Conservation (phyloP, 169 alveolate species). For the Prorocentrum cordatum region DNA sequence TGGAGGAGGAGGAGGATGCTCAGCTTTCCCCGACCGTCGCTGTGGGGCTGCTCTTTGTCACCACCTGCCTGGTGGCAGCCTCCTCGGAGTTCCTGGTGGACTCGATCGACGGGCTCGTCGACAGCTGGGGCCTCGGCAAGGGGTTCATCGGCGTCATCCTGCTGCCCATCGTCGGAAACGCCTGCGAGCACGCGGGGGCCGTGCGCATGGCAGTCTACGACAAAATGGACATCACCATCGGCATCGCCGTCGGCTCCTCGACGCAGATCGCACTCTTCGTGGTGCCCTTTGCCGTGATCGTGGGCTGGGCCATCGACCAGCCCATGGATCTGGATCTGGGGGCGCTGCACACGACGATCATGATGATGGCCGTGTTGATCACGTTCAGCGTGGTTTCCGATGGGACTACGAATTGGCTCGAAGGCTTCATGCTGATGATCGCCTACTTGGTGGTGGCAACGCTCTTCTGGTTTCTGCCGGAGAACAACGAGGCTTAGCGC, state of each 20-base stretch:
- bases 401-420: conserved; percentile 84
- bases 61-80: conserved; percentile 20
- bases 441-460: conserved; percentile 81
- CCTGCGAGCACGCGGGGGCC: not conserved
- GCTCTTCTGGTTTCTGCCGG: conserved; percentile 74
- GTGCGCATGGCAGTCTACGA: conserved; percentile 50
- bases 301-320: conserved; percentile 80
- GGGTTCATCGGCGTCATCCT: conserved; percentile 82
- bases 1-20: conserved; percentile 36
- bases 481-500: too few species aligned
- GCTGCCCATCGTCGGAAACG: conserved; percentile 81
- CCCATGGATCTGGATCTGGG: conserved; percentile 82
- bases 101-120: conserved; percentile 59
- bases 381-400: conserved; percentile 77
- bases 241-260: conserved; percentile 84
- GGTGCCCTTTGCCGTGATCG: conserved; percentile 80
- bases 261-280: conserved; percentile 74
- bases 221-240: conserved; percentile 82
- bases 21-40: conserved; percentile 40
- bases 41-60: conserved; percentile 8
- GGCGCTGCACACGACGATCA: conserved; percentile 75
- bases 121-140: conserved; percentile 57
- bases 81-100: conserved; percentile 65
- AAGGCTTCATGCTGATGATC: conserved; percentile 79
- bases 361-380: not conserved